Evolutionary conservation across 148 eudicot genomes (phyloP).

Genomic region (Fallopia convolvulus): DNA sequence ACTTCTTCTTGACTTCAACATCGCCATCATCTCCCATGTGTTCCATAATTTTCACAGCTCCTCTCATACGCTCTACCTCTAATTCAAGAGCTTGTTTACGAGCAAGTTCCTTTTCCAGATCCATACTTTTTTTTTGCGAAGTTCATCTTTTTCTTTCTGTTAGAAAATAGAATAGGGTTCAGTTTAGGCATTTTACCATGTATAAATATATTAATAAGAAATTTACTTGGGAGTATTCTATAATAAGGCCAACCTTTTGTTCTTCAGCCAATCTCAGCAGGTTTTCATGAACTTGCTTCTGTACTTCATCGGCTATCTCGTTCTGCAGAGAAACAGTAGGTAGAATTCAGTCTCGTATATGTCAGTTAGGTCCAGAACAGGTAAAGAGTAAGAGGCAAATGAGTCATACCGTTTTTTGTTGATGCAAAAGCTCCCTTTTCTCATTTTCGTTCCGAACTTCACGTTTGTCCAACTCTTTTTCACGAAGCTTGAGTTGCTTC

Average conservation of each 20-base stretch:
- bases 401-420: slow-evolving; percentile 44
- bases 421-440: slow-evolving; percentile 39
- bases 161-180: background rate
- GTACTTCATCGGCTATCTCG: slow-evolving; percentile 53
- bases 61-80: slow-evolving; percentile 56
- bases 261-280: slow-evolving; percentile 50
- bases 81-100: slow-evolving; percentile 74
- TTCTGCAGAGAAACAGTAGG: slow-evolving; percentile 34
- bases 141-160: slow-evolving; percentile 57
- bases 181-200: background rate
- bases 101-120: slow-evolving; percentile 56
- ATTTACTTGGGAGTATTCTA: background rate
- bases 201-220: no score
- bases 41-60: slow-evolving; percentile 51
- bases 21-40: slow-evolving; percentile 50
- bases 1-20: slow-evolving; percentile 28
- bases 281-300: slow-evolving; percentile 54
- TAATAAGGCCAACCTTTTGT: slow-evolving; percentile 42
- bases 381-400: background rate
- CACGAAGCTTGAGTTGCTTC: slow-evolving; percentile 25
- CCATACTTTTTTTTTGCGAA: slow-evolving; percentile 49
- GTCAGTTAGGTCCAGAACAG: background rate
- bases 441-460: slow-evolving; percentile 43
- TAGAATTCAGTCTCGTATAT: background rate
- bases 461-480: slow-evolving; percentile 33